These are phyloP conservation scores for Lodderomyces theae DNA, from an alignment of 1,139 yeast genomes.

Conservation along the genomic window DNA sequence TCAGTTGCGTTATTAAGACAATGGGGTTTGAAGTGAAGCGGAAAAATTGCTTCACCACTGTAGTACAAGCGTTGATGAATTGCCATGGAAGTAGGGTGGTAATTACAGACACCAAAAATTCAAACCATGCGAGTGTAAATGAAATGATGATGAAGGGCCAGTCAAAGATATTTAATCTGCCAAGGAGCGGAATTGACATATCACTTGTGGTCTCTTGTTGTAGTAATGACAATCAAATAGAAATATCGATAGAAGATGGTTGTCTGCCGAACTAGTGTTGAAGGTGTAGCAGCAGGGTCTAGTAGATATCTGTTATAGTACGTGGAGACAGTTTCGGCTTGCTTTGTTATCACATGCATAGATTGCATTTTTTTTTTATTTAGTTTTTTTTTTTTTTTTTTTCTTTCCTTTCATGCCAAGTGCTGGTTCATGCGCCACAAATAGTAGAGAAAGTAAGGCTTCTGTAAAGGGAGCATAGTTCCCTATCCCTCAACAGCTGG, in stretches of 20 bases:
- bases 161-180: slow-evolving; percentile 32
- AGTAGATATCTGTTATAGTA: too few relatives aligned
- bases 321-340: too few relatives aligned
- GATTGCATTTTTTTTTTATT: background rate
- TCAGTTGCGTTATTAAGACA: slow-evolving; percentile 20
- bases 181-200: slow-evolving; percentile 40
- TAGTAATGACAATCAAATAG: too few relatives aligned
- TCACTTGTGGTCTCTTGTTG: too few relatives aligned
- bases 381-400: background rate
- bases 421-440: slow-evolving; percentile 3
- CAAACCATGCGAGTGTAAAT: slow-evolving; percentile 41
- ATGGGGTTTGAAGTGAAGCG: slow-evolving; percentile 30
- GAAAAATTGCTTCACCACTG: slow-evolving; percentile 28
- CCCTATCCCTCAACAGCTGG: background rate
- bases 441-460: background rate
- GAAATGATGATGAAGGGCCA: slow-evolving; percentile 39
- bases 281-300: too few relatives aligned
- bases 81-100: slow-evolving; percentile 33
- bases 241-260: too few relatives aligned
- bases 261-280: too few relatives aligned
- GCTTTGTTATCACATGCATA: background rate
- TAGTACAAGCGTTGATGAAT: slow-evolving; percentile 30
- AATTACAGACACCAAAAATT: slow-evolving; percentile 33
- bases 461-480: background rate
- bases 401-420: too few relatives aligned